Evolutionary conservation across 441 rosid species (phyloP).

Genomic region (Capsella rubella): DNA sequence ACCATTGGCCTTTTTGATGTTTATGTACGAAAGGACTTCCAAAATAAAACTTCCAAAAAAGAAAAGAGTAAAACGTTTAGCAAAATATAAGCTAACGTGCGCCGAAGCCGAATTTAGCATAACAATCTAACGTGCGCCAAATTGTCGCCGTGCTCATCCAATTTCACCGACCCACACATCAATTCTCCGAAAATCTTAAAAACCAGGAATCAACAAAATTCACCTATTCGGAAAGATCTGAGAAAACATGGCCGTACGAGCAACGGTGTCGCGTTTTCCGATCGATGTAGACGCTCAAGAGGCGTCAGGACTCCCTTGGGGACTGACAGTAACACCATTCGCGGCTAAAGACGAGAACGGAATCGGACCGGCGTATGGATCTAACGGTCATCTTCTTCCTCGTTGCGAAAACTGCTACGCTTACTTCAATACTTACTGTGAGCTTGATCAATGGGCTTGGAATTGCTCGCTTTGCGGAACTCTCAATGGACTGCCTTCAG

Average conservation of each 20-base stretch:
- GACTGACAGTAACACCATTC: slow-evolving; percentile 91
- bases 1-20: too few relatives aligned
- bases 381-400: slow-evolving; percentile 80
- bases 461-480: slow-evolving; percentile 89
- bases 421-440: slow-evolving; percentile 92
- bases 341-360: slow-evolving; percentile 88
- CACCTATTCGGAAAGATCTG: slow-evolving; percentile 2
- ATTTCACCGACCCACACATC: slow-evolving; percentile 14
- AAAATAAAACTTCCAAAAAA: too few relatives aligned
- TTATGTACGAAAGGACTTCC: too few relatives aligned
- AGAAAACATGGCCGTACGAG: slow-evolving; percentile 76
- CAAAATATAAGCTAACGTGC: background rate
- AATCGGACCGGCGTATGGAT: slow-evolving; percentile 74
- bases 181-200: background rate
- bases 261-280: slow-evolving; percentile 86
- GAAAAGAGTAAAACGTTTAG: too few relatives aligned
- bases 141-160: slow-evolving; percentile 27
- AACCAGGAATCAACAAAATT: slow-evolving; percentile 12
- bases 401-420: slow-evolving; percentile 96
- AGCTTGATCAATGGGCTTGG: slow-evolving; percentile 99
- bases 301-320: slow-evolving; percentile 92
- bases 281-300: slow-evolving; percentile 81
- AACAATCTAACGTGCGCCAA: slow-evolving; percentile 30
- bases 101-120: background rate
- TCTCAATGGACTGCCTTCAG: slow-evolving; percentile 81